Conservation (phyloP, 164 flowering plant genomes). For the Dillenia turbinata region DNA sequence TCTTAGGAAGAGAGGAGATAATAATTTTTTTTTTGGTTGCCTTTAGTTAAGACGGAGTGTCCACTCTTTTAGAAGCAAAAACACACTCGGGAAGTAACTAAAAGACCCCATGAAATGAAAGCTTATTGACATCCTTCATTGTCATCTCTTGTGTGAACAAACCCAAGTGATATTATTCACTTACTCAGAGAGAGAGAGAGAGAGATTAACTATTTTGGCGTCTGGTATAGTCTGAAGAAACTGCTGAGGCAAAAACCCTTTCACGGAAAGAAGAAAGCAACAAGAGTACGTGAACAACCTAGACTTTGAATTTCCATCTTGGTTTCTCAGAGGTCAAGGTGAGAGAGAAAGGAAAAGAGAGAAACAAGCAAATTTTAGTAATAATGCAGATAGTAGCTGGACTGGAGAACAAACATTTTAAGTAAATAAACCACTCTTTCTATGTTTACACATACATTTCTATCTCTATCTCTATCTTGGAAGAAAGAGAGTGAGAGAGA, state of each 20-base stretch:
- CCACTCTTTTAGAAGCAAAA: background rate
- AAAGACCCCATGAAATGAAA: background rate
- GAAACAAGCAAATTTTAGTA: conserved; percentile 3
- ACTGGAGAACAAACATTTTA: conserved; percentile 1
- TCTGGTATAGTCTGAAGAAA: conserved; percentile 3
- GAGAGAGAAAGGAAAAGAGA: conserved; percentile 1
- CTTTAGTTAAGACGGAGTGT: too few relatives aligned
- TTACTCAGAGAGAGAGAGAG: background rate
- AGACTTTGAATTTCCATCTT: conserved; percentile 11
- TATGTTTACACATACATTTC: background rate
- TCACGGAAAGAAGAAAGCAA: conserved; percentile 10
- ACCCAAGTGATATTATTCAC: too few relatives aligned
- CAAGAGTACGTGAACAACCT: conserved; percentile 5
- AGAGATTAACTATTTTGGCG: conserved; percentile 1
- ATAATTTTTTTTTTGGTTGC: too few relatives aligned
- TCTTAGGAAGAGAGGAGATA: background rate
- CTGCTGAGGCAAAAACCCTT: conserved; percentile 4
- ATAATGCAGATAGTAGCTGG: conserved; percentile 9
- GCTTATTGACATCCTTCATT: too few relatives aligned
- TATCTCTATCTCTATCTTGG: background rate
- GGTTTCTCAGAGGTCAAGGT: conserved; percentile 2
- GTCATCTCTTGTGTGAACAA: too few relatives aligned
- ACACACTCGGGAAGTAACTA: background rate
- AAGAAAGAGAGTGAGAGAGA: conserved; percentile 1
- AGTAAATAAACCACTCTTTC: background rate